These are phyloP conservation scores for Pseudopithomyces chartarum DNA, from an alignment of 2,329 filamentous ascomycete species.

Conservation along the genomic window DNA sequence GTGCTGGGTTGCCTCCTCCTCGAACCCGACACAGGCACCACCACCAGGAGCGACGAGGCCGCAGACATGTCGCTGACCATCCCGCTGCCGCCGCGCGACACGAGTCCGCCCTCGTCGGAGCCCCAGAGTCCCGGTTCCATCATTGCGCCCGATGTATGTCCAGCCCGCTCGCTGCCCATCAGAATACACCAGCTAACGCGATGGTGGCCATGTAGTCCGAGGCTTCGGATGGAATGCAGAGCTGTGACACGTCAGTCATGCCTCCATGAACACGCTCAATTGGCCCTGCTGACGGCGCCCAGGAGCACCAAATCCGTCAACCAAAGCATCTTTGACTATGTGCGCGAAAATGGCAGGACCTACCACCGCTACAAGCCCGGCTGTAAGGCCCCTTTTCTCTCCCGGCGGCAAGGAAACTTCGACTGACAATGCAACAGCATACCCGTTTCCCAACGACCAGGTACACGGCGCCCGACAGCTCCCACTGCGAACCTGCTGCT, in stretches of 20 bases:
- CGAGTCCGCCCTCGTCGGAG: slow-evolving; percentile 24
- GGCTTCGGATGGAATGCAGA: slow-evolving; percentile 34
- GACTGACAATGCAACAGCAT: slow-evolving; percentile 39
- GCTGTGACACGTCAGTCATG: slow-evolving; percentile 39
- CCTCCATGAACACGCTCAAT: slow-evolving; percentile 1
- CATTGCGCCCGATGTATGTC: slow-evolving; percentile 32
- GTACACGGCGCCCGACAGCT: slow-evolving; percentile 24
- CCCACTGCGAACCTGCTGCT: slow-evolving; percentile 7
- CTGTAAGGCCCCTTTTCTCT: slow-evolving; percentile 32
- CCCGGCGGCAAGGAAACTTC: neutral
- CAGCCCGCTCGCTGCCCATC: neutral
- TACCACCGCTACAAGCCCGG: slow-evolving; percentile 48
- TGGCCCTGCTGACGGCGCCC: slow-evolving; percentile 21
- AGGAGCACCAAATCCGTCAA: slow-evolving; percentile 47
- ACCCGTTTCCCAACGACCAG: slow-evolving; percentile 46
- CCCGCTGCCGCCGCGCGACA: slow-evolving; percentile 21
- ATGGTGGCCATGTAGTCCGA: slow-evolving; percentile 33
- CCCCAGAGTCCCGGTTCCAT: slow-evolving; percentile 28
- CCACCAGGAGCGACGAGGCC: slow-evolving; percentile 5
- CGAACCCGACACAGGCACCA: slow-evolving; percentile 6
- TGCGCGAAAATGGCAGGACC: slow-evolving; percentile 47
- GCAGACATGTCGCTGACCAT: slow-evolving; percentile 27
- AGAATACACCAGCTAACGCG: slow-evolving; percentile 2
- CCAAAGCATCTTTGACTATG: slow-evolving; percentile 45
- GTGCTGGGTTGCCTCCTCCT: slow-evolving; percentile 17